Conservation (phyloP, 129 eudicot species). For the Pseudognaphalium luteoalbum region DNA sequence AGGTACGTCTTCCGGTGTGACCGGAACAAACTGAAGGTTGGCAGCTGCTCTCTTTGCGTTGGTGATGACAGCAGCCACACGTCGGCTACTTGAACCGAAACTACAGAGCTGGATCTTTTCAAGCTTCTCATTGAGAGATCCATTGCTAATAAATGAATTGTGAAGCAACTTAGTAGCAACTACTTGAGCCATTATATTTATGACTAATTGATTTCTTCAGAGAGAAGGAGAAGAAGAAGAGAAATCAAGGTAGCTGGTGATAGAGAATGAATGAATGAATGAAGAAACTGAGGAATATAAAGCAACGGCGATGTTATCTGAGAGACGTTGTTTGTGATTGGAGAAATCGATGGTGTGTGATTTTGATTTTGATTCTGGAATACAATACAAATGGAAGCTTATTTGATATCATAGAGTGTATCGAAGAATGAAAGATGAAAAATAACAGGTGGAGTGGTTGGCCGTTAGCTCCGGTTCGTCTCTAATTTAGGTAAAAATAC, state of each 20-base stretch:
- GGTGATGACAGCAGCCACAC: constrained; percentile 35
- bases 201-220: neutral
- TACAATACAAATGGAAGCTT: constrained; percentile 23
- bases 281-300: constrained; percentile 8
- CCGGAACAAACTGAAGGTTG: constrained; percentile 57
- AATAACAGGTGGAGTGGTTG: constrained; percentile 24
- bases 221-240: neutral
- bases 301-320: constrained; percentile 39
- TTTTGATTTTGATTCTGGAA: constrained; percentile 4
- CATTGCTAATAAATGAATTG: constrained; percentile 37
- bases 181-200: constrained; percentile 57
- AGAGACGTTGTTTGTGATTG: constrained; percentile 26
- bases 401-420: constrained; percentile 32
- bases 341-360: constrained; percentile 30
- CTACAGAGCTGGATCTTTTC: constrained; percentile 55
- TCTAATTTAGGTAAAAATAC: constrained; percentile 9
- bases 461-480: neutral
- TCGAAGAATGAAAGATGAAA: constrained; percentile 22
- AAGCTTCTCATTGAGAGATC: constrained; percentile 36
- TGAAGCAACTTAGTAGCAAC: constrained; percentile 65
- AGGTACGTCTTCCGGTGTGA: constrained; percentile 62
- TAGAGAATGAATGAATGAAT: constrained; percentile 12
- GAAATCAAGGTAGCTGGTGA: neutral
- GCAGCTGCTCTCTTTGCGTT: constrained; percentile 53
- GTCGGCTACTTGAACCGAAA: constrained; percentile 15